Percentiles rank a stretch among this genome's conserved stretches.
Evolutionary conservation across 441 rosid species (phyloP).

Genomic region (Pelargonium fulgidum): DNA sequence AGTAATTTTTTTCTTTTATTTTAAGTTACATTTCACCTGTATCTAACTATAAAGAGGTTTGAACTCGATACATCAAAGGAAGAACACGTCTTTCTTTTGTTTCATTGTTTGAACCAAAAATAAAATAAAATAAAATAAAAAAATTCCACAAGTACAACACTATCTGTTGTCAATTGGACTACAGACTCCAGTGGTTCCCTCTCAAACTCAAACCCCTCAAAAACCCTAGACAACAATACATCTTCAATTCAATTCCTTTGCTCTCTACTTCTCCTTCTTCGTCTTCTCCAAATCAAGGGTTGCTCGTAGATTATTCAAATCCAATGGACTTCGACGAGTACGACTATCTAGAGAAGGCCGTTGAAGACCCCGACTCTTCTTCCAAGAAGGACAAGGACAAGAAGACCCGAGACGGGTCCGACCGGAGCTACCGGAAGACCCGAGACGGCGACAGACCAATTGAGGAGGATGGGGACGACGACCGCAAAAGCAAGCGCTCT

Average conservation of each 20-base stretch:
- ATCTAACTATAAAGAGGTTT: too few relatives aligned
- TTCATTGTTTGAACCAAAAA: too few relatives aligned
- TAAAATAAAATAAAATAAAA: too few relatives aligned
- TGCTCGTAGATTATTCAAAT: not conserved
- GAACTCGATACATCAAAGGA: too few relatives aligned
- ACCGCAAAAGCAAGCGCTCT: slow-evolving; percentile 46
- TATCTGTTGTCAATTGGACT: too few relatives aligned
- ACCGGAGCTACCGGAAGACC: slow-evolving; percentile 60
- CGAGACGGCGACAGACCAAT: slow-evolving; percentile 36
- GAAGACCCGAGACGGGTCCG: slow-evolving; percentile 41
- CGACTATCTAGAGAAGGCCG: slow-evolving; percentile 88
- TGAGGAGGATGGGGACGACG: slow-evolving; percentile 19
- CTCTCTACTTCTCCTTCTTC: not conserved
- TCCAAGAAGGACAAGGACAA: slow-evolving; percentile 28
- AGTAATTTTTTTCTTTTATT: too few relatives aligned
- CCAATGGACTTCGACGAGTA: slow-evolving; percentile 85
- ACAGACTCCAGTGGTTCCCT: too few relatives aligned
- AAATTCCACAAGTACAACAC: too few relatives aligned
- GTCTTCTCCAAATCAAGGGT: not conserved
- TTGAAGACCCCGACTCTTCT: slow-evolving; percentile 48
- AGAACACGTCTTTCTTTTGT: too few relatives aligned
- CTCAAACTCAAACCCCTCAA: not conserved
- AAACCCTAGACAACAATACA: not conserved
- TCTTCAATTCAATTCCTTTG: too few relatives aligned
- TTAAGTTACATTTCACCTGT: too few relatives aligned